Percentiles rank a stretch among this genome's conserved stretches.
Evolutionary conservation across 371 early-diverging fungal species (phyloP).

Genomic region (Polyrhizophydium stewartii): DNA sequence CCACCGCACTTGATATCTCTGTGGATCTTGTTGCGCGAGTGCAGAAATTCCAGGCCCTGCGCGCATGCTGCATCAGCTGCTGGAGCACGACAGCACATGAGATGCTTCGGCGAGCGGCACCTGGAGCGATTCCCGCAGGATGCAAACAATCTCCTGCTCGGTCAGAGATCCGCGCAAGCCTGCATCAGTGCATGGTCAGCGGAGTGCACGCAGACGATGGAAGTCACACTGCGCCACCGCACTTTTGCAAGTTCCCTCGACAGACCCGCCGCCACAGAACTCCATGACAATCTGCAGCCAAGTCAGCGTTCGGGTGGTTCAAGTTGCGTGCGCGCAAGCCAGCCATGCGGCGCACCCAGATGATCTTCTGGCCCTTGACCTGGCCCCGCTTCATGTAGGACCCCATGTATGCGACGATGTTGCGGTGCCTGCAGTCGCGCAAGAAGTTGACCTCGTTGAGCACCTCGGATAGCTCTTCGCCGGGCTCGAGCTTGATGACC

Average conservation of each 20-base stretch:
- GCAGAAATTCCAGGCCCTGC: constrained; percentile 91
- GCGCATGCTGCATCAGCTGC: constrained; percentile 67
- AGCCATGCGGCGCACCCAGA: constrained; percentile 32
- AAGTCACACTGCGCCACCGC: neutral
- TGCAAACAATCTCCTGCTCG: constrained; percentile 40
- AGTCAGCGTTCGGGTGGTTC: constrained; percentile 17
- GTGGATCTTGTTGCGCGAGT: constrained; percentile 90
- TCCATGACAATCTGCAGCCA: constrained; percentile 52
- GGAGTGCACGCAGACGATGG: constrained; percentile 3
- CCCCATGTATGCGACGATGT: constrained; percentile 49
- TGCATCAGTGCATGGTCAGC: no score
- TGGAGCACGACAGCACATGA: constrained; percentile 38
- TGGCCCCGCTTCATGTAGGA: constrained; percentile 46
- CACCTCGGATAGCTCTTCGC: constrained; percentile 53
- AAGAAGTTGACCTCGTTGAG: constrained; percentile 57
- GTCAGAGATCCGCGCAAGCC: constrained; percentile 29
- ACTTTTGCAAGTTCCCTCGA: constrained; percentile 48
- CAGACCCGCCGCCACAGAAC: constrained; percentile 43
- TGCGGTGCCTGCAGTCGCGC: constrained; percentile 39
- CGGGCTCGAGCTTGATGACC: constrained; percentile 49
- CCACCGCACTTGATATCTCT: constrained; percentile 63
- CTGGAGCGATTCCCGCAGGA: constrained; percentile 37
- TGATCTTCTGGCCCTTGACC: constrained; percentile 39
- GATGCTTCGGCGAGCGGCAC: constrained; percentile 10
- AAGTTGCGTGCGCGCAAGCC: neutral